phyloP scores from a whole-genome alignment of 164 flowering plant genomes.

The Magnolia sinica region DNA sequence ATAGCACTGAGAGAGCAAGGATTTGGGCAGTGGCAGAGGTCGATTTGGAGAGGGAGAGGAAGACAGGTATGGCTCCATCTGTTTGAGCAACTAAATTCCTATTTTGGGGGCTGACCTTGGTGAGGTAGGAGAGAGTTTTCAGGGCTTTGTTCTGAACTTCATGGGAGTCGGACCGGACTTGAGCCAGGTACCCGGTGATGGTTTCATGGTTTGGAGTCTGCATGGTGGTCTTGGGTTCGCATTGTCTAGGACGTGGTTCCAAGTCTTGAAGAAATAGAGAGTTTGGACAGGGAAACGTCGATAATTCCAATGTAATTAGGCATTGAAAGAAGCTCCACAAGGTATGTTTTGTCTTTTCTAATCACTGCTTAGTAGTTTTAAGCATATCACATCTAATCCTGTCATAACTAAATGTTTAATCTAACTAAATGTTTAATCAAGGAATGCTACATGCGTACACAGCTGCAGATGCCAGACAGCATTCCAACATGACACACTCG shows the following conservation, averaged over 20 bases:
- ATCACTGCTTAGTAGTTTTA: not conserved
- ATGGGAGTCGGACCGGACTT: conserved; percentile 26
- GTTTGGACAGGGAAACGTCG: not conserved
- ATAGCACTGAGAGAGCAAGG: conserved; percentile 55
- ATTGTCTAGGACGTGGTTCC: not conserved
- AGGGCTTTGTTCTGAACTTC: conserved; percentile 42
- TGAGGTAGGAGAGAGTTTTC: conserved; percentile 37
- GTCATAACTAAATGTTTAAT: not conserved
- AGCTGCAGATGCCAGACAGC: not conserved
- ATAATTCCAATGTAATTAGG: not conserved
- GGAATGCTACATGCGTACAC: not conserved
- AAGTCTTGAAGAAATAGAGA: not conserved
- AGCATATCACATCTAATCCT: not conserved
- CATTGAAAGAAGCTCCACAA: conserved; percentile 12
- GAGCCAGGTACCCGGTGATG: conserved; percentile 9
- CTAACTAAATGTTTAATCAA: not conserved
- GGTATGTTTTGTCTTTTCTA: not conserved
- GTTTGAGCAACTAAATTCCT: conserved; percentile 42
- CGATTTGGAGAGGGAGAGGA: conserved; percentile 36
- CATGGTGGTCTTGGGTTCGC: not conserved
- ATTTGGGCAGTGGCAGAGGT: conserved; percentile 28
- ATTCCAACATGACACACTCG: too few species aligned
- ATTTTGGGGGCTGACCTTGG: conserved; percentile 57
- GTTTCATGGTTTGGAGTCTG: conserved; percentile 1
- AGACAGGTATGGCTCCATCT: conserved; percentile 36